Evolutionary conservation across 495 filamentous ascomycete genomes (phyloP).

Genomic region (Talaromyces ruber): DNA sequence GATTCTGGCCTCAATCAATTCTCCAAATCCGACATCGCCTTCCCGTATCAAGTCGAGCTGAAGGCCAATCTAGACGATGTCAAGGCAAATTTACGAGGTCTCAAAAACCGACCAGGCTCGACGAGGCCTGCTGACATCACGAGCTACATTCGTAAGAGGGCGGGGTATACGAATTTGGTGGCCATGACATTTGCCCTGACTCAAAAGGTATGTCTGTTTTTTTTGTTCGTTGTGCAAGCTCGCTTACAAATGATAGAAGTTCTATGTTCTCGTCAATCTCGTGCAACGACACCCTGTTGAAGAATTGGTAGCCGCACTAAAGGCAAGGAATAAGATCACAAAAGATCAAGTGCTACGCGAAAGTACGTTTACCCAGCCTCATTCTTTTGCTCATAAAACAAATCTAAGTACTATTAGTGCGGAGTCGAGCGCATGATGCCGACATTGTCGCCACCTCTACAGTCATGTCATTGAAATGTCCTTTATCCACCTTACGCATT

Average conservation of each 20-base stretch:
- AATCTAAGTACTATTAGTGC: slow-evolving; percentile 45
- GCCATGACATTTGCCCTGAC: slow-evolving; percentile 90
- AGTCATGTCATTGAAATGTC: slow-evolving; percentile 86
- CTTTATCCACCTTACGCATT: slow-evolving; percentile 77
- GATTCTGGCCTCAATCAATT: slow-evolving; percentile 43
- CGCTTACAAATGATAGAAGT: slow-evolving; percentile 49
- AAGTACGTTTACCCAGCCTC: slow-evolving; percentile 47
- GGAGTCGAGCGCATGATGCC: slow-evolving; percentile 70
- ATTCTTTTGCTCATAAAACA: neutral
- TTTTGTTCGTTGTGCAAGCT: neutral
- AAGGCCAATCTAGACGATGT: slow-evolving; percentile 82
- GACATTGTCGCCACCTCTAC: slow-evolving; percentile 84
- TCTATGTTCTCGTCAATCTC: slow-evolving; percentile 62
- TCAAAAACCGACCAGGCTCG: slow-evolving; percentile 93
- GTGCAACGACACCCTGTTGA: slow-evolving; percentile 65
- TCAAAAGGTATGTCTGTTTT: slow-evolving; percentile 53
- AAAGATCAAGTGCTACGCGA: slow-evolving; percentile 76
- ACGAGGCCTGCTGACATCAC: slow-evolving; percentile 91
- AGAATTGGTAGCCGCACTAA: slow-evolving; percentile 61
- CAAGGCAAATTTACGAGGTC: slow-evolving; percentile 79
- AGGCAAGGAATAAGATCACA: slow-evolving; percentile 58
- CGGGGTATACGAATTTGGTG: slow-evolving; percentile 65
- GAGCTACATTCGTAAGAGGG: slow-evolving; percentile 55
- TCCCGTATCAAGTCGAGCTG: slow-evolving; percentile 86
- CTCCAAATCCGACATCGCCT: slow-evolving; percentile 65